A percentile compares a stretch with the other conserved stretches of the same genome.
Conservation (phyloP, 306 rosid genomes). For the Canavalia gladiata region DNA sequence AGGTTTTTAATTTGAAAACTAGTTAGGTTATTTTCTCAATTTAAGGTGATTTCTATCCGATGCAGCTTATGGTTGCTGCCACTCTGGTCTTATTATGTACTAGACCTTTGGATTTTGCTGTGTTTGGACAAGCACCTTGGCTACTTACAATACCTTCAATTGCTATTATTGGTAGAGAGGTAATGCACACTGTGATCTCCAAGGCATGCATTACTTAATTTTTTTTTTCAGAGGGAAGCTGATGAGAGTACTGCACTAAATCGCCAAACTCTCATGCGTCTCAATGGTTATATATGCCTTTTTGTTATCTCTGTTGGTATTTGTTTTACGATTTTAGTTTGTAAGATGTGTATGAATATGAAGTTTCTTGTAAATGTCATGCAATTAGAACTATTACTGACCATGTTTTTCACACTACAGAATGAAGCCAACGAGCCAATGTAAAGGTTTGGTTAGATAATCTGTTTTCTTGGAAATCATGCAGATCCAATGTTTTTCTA, state of each 20-base stretch:
- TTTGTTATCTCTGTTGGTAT: not conserved
- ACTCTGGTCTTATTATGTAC: conserved; percentile 88
- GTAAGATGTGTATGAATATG: conserved; percentile 23
- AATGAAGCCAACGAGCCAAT: not conserved
- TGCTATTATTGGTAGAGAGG: conserved; percentile 97
- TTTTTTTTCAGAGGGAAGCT: conserved; percentile 15
- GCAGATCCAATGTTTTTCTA: not conserved
- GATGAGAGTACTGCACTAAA: not conserved
- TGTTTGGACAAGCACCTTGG: conserved; percentile 81
- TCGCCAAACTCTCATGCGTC: conserved; percentile 29
- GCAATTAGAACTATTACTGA: conserved; percentile 6
- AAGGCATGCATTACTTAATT: conserved; percentile 16
- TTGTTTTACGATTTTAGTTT: conserved; percentile 4
- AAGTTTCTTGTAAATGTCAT: conserved; percentile 1
- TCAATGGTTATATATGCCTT: not conserved
- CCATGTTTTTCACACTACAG: conserved; percentile 15
- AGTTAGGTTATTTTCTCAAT: conserved; percentile 20
- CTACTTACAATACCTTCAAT: conserved; percentile 82
- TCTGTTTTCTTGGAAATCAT: conserved; percentile 13
- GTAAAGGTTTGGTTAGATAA: conserved; percentile 11
- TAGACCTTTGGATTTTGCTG: conserved; percentile 70
- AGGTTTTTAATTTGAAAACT: conserved; percentile 19
- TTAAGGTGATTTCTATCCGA: conserved; percentile 23
- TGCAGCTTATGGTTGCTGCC: conserved; percentile 99
- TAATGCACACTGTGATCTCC: conserved; percentile 45